These are phyloP conservation scores for Tetrapisispora nanseiensis DNA, from an alignment of 805 yeast species.

Conservation along the genomic window DNA sequence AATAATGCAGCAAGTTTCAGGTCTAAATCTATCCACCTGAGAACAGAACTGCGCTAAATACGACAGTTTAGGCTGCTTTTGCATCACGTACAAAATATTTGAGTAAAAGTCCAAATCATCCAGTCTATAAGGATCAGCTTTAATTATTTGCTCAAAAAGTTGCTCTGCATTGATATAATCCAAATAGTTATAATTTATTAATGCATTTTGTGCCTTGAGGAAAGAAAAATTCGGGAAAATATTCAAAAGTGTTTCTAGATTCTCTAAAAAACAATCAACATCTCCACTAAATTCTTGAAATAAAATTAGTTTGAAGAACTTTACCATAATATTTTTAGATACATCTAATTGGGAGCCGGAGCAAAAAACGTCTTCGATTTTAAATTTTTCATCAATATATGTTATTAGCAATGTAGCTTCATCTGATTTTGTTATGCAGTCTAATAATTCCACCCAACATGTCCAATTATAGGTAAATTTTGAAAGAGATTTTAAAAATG, in stretches of 20 bases:
- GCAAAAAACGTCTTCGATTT: slow-evolving; percentile 6
- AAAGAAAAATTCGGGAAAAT: slow-evolving; percentile 67
- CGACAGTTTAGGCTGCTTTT: slow-evolving; percentile 73
- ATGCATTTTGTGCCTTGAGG: slow-evolving; percentile 71
- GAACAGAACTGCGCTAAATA: slow-evolving; percentile 79
- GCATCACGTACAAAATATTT: slow-evolving; percentile 91
- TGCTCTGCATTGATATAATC: slow-evolving; percentile 75
- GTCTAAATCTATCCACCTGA: slow-evolving; percentile 73
- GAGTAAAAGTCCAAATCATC: slow-evolving; percentile 91
- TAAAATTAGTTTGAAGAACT: slow-evolving; percentile 55
- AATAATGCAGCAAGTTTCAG: slow-evolving; percentile 89
- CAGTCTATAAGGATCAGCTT: slow-evolving; percentile 70
- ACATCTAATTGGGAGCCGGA: slow-evolving; percentile 10
- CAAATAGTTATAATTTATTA: slow-evolving; percentile 71
- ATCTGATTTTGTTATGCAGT: slow-evolving; percentile 50
- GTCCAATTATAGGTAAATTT: slow-evolving; percentile 86
- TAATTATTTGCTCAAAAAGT: slow-evolving; percentile 64
- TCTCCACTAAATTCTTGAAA: slow-evolving; percentile 75
- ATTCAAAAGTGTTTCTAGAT: slow-evolving; percentile 38
- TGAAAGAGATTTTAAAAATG: slow-evolving; percentile 50
- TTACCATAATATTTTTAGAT: slow-evolving; percentile 30
- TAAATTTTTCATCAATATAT: slow-evolving; percentile 28
- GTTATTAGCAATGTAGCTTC: slow-evolving; percentile 41
- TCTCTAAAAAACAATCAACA: slow-evolving; percentile 41
- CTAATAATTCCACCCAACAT: slow-evolving; percentile 75